These are phyloP conservation scores for Cladosporium austrohemisphaericum DNA, from an alignment of 2,329 filamentous ascomycete species.

Conservation along the genomic window DNA sequence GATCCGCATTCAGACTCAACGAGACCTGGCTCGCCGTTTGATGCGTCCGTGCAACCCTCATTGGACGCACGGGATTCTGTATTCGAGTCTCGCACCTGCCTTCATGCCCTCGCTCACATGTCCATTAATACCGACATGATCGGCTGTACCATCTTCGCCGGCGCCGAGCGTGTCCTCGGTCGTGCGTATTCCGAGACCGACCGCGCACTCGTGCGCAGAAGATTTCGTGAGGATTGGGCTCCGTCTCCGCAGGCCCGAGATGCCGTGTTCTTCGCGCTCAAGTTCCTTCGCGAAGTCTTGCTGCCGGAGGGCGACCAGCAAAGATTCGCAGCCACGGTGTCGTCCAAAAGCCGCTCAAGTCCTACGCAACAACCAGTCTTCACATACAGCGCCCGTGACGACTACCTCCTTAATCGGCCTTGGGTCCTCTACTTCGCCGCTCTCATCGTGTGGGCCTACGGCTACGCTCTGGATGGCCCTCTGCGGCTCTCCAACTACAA, in stretches of 20 bases:
- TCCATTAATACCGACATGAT: constrained; percentile 95
- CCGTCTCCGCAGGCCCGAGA: constrained; percentile 83
- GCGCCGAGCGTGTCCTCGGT: constrained; percentile 78
- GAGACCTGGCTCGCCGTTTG: neutral
- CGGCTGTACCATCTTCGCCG: constrained; percentile 94
- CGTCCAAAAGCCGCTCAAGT: neutral
- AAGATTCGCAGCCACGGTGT: constrained; percentile 5
- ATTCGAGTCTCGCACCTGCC: constrained; percentile 81
- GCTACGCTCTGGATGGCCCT: constrained; percentile 82
- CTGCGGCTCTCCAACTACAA: constrained; percentile 32
- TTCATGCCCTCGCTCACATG: constrained; percentile 95
- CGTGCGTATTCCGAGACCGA: constrained; percentile 80
- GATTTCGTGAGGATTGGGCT: constrained; percentile 88
- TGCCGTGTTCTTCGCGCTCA: constrained; percentile 86
- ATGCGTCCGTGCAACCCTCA: constrained; percentile 10
- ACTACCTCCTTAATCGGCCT: constrained; percentile 83
- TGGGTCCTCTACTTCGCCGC: constrained; percentile 95
- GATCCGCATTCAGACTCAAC: constrained; percentile 4
- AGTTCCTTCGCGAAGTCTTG: constrained; percentile 82
- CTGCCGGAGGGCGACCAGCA: constrained; percentile 53
- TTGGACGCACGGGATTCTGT: constrained; percentile 61
- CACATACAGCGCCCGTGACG: constrained; percentile 76
- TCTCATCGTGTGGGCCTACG: constrained; percentile 92
- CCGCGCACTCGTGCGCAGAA: constrained; percentile 70
- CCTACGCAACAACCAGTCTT: constrained; percentile 19